A percentile compares a stretch with the other conserved stretches of the same genome.
These are phyloP conservation scores for Starmerella bombicola DNA, from an alignment of 805 yeast genomes.

Conservation along the genomic window DNA sequence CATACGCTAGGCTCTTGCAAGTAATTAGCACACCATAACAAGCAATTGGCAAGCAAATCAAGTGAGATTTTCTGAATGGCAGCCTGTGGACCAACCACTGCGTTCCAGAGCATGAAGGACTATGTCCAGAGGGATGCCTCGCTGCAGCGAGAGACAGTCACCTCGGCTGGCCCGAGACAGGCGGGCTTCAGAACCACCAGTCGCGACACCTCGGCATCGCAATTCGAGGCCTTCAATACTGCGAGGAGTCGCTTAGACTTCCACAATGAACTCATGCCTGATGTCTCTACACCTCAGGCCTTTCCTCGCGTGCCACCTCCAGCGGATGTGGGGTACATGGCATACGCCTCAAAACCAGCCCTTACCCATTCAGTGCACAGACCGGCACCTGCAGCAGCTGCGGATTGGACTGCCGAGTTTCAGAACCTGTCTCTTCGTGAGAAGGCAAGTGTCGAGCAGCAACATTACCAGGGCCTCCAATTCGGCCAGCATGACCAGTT, in stretches of 20 bases:
- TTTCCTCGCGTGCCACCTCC: background rate
- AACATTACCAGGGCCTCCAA: too few relatives aligned
- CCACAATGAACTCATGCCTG: background rate
- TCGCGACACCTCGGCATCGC: background rate
- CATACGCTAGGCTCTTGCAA: too few relatives aligned
- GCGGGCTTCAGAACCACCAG: background rate
- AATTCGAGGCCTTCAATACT: slow-evolving; percentile 4
- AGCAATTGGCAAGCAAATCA: too few relatives aligned
- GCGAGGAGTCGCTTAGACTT: background rate
- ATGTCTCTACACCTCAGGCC: background rate
- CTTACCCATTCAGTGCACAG: background rate
- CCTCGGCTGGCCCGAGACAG: background rate
- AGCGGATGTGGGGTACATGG: slow-evolving; percentile 3
- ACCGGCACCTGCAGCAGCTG: background rate
- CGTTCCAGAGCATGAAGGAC: slow-evolving; percentile 11
- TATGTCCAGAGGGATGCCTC: slow-evolving; percentile 13
- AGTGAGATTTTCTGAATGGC: slow-evolving; percentile 17
- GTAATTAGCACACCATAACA: too few relatives aligned
- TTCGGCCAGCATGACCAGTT: too few relatives aligned
- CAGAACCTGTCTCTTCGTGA: slow-evolving; percentile 1
- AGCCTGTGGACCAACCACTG: slow-evolving; percentile 18
- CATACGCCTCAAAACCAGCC: slow-evolving; percentile 2
- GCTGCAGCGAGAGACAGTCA: slow-evolving; percentile 13
- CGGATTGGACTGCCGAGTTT: slow-evolving; percentile 12
- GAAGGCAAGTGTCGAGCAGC: too few relatives aligned